Conservation (phyloP, 306 rosid species). For the Cicer cuneatum region DNA sequence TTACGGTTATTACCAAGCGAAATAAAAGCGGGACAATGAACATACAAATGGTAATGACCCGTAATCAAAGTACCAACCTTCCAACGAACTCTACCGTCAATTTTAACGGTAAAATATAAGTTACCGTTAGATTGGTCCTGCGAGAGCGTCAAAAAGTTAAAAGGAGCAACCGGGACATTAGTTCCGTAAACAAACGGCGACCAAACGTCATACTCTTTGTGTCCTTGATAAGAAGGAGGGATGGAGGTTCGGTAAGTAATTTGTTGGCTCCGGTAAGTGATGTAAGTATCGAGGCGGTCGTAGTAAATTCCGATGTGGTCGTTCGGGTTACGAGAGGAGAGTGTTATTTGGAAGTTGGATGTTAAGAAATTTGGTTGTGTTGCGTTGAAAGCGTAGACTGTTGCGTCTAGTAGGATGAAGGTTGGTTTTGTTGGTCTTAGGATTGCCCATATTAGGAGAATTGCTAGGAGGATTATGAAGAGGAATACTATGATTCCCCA, state of each 20-base stretch:
- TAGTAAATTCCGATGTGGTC: conserved; percentile 84
- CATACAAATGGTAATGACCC: conserved; percentile 70
- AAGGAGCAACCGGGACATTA: conserved; percentile 79
- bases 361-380: conserved; percentile 69
- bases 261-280: conserved; percentile 71
- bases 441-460: conserved; percentile 77
- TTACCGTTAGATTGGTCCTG: conserved; percentile 63
- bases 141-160: conserved; percentile 48
- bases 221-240: conserved; percentile 84
- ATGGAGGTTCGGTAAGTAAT: conserved; percentile 70
- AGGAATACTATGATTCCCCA: conserved; percentile 54
- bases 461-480: conserved; percentile 59
- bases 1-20: conserved; percentile 44
- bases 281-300: conserved; percentile 75
- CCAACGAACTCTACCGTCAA: conserved; percentile 84
- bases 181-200: conserved; percentile 84
- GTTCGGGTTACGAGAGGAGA: conserved; percentile 82
- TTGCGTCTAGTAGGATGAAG: conserved; percentile 83
- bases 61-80: conserved; percentile 75
- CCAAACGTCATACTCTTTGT: conserved; percentile 79
- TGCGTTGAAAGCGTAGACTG: conserved; percentile 88
- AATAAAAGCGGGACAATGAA: conserved; percentile 74
- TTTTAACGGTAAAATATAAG: conserved; percentile 51
- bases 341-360: conserved; percentile 74
- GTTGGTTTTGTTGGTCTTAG: conserved; percentile 78